phyloP scores from a whole-genome alignment of 2,329 filamentous ascomycete species.

The Chrysoporthe cubensis region DNA sequence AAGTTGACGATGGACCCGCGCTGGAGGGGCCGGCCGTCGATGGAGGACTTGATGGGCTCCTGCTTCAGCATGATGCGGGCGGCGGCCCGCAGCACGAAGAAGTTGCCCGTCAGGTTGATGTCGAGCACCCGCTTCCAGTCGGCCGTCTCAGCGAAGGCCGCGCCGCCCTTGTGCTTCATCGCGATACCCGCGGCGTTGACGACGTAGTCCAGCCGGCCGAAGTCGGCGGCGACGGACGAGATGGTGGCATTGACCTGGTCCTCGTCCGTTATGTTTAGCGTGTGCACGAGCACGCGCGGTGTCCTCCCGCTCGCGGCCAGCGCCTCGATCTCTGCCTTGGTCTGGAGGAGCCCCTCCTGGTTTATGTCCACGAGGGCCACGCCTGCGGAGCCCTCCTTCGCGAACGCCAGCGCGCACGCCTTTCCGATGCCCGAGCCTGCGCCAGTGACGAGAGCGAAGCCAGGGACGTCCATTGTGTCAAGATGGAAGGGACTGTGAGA shows the following conservation, averaged over 20 bases:
- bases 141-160: slow-evolving; percentile 39
- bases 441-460: slow-evolving; percentile 38
- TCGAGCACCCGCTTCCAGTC: slow-evolving; percentile 48
- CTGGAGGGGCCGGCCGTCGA: slow-evolving; percentile 40
- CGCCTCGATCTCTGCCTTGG: slow-evolving; percentile 32
- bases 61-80: slow-evolving; percentile 50
- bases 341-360: slow-evolving; percentile 26
- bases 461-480: slow-evolving; percentile 36
- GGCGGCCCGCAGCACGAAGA: slow-evolving; percentile 45
- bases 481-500: background rate
- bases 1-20: slow-evolving; percentile 42
- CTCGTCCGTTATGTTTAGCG: slow-evolving; percentile 39
- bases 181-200: slow-evolving; percentile 47
- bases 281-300: background rate
- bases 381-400: slow-evolving; percentile 36
- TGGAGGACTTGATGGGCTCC: slow-evolving; percentile 42
- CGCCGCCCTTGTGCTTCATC: slow-evolving; percentile 43
- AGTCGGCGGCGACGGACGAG: slow-evolving; percentile 34
- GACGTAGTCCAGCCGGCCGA: slow-evolving; percentile 46
- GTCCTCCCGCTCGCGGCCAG: background rate
- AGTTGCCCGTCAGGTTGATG: slow-evolving; percentile 48
- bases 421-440: slow-evolving; percentile 39
- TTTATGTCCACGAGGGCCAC: slow-evolving; percentile 37
- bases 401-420: slow-evolving; percentile 37
- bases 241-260: slow-evolving; percentile 36